A percentile compares a stretch with the other conserved stretches of the same genome.
These are phyloP conservation scores for Cryphonectria japonica DNA, from an alignment of 2,329 filamentous ascomycete species.

Conservation along the genomic window DNA sequence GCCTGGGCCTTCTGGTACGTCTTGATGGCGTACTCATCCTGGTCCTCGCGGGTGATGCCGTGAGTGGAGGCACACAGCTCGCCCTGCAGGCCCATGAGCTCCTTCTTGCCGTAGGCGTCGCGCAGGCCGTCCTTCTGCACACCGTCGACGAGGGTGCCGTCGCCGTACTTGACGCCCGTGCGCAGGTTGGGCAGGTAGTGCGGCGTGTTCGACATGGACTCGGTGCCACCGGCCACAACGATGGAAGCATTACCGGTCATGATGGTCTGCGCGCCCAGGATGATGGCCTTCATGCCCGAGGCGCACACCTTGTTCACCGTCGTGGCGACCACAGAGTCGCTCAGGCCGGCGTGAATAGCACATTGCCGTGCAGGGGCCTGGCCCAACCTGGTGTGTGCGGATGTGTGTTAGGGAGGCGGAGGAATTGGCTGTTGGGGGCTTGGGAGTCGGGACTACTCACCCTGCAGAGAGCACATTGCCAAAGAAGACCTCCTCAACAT, in stretches of 20 bases:
- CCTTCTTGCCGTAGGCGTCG: constrained; percentile 87
- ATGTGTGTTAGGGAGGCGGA: constrained; percentile 16
- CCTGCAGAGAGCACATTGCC: constrained; percentile 97
- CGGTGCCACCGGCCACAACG: constrained; percentile 90
- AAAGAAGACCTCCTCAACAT: constrained; percentile 96
- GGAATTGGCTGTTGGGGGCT: constrained; percentile 27
- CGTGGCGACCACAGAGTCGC: constrained; percentile 79
- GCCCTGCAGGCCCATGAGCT: constrained; percentile 93
- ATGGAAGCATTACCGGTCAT: constrained; percentile 93
- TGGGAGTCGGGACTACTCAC: constrained; percentile 53
- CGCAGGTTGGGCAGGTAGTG: constrained; percentile 92
- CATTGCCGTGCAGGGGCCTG: constrained; percentile 97
- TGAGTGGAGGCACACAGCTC: constrained; percentile 92
- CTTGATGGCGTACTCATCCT: constrained; percentile 95
- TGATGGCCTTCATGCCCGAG: constrained; percentile 90
- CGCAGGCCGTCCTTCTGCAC: constrained; percentile 93
- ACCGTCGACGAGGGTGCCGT: constrained; percentile 86
- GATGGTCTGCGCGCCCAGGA: constrained; percentile 94
- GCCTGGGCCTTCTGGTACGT: constrained; percentile 93
- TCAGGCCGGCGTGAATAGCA: constrained; percentile 84
- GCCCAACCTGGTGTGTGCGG: constrained; percentile 68
- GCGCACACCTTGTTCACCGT: constrained; percentile 99
- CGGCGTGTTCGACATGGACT: constrained; percentile 98
- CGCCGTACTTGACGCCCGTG: constrained; percentile 89
- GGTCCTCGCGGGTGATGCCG: constrained; percentile 77